Evolutionary conservation across 139 green algal genomes (phyloP).

Genomic region (Nannochloris sp.): DNA sequence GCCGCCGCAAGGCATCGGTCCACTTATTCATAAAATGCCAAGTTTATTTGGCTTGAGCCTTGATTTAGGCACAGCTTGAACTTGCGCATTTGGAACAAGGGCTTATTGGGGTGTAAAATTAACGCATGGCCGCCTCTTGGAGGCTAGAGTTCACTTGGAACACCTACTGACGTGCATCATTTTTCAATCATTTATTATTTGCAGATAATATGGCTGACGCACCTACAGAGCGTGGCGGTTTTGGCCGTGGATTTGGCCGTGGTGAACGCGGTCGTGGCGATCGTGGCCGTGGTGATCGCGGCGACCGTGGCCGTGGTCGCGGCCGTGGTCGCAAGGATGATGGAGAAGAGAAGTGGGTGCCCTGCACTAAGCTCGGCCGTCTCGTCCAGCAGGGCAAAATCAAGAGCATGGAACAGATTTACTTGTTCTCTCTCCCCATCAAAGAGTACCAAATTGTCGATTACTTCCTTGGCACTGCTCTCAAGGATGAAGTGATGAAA

Average conservation of each 20-base stretch:
- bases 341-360: conserved; percentile 93
- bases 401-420: conserved; percentile 98
- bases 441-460: conserved; percentile 98
- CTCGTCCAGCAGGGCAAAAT: conserved; percentile 99
- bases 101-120: too few relatives aligned
- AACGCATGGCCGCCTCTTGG: too few relatives aligned
- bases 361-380: conserved; percentile 96
- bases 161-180: too few relatives aligned
- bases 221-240: conserved; percentile 70
- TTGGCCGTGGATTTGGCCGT: conserved; percentile 85
- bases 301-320: conserved; percentile 53
- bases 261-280: conserved; percentile 38
- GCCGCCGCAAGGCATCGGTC: too few relatives aligned
- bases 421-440: conserved; percentile 98
- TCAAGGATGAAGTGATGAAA: conserved; percentile 99
- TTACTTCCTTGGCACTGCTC: conserved; percentile 67
- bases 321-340: conserved; percentile 74
- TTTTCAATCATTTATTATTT: too few relatives aligned
- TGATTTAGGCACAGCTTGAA: too few relatives aligned
- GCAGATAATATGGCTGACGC: conserved; percentile 48
- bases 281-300: conserved; percentile 54
- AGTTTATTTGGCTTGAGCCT: too few relatives aligned
- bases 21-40: too few relatives aligned
- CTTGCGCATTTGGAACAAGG: too few relatives aligned
- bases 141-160: too few relatives aligned